A percentile compares a stretch with the other conserved stretches of the same genome.
phyloP scores from a whole-genome alignment of 1,284 basidiomycete species.

The Uromyces viciae-fabae region DNA sequence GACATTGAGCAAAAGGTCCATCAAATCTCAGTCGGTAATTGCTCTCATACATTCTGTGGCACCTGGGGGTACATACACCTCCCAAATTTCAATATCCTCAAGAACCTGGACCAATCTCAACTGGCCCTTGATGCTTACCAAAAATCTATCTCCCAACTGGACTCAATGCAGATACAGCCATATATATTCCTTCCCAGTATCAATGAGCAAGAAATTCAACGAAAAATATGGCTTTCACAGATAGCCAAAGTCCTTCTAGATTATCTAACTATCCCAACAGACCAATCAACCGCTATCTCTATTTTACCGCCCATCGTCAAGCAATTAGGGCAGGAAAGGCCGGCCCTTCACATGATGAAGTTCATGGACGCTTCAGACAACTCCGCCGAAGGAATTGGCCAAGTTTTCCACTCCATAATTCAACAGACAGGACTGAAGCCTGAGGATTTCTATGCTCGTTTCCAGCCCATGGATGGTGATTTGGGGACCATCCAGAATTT shows the following conservation, averaged over 20 bases:
- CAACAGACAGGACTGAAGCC: background rate
- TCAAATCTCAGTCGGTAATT: background rate
- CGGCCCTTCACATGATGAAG: background rate
- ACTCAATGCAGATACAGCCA: background rate
- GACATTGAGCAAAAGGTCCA: background rate
- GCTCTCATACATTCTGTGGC: background rate
- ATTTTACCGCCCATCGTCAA: background rate
- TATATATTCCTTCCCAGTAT: background rate
- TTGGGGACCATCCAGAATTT: background rate
- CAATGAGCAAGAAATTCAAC: background rate
- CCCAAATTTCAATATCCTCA: background rate
- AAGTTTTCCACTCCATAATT: background rate
- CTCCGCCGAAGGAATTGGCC: constrained; percentile 8
- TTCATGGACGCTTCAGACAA: constrained; percentile 8
- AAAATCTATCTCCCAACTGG: background rate
- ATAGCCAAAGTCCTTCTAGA: background rate
- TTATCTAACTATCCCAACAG: background rate
- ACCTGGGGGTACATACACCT: background rate
- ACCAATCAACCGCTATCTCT: background rate
- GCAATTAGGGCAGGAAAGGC: background rate
- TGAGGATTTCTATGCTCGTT: background rate
- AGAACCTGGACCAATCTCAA: background rate
- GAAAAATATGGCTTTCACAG: too few species aligned
- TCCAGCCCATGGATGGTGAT: constrained; percentile 3
- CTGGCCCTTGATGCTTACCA: background rate